Evolutionary conservation across 2,329 filamentous ascomycete species (phyloP).

Genomic region (Aspergillus unguis): DNA sequence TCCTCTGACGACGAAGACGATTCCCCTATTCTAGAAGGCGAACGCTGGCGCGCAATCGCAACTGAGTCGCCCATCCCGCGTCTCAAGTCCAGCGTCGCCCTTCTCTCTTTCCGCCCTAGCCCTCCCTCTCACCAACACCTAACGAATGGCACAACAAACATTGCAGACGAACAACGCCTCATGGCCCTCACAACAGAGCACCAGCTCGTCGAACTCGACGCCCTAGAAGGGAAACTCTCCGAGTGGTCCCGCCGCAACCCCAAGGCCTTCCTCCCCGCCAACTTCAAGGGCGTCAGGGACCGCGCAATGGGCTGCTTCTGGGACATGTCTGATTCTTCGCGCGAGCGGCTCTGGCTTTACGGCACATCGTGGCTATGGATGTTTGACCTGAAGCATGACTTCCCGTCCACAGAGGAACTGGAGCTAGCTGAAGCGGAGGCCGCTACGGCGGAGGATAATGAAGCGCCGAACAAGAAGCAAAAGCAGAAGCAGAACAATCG

Average conservation of each 20-base stretch:
- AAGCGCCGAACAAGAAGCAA: slow-evolving; percentile 18
- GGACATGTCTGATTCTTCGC: slow-evolving; percentile 57
- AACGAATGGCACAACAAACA: slow-evolving; percentile 44
- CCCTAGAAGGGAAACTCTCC: slow-evolving; percentile 70
- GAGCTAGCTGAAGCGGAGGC: slow-evolving; percentile 9
- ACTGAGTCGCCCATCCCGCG: slow-evolving; percentile 66
- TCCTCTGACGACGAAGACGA: slow-evolving; percentile 45
- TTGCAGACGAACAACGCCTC: slow-evolving; percentile 48
- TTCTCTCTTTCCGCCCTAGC: slow-evolving; percentile 64
- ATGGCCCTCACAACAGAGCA: slow-evolving; percentile 62
- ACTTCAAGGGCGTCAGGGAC: slow-evolving; percentile 72
- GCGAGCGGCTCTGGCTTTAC: slow-evolving; percentile 79
- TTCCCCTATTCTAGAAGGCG: slow-evolving; percentile 52
- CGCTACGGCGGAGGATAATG: slow-evolving; percentile 23
- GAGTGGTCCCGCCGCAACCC: slow-evolving; percentile 85
- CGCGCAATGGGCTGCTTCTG: slow-evolving; percentile 80
- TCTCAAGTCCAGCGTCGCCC: slow-evolving; percentile 61
- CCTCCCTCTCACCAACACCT: slow-evolving; percentile 16
- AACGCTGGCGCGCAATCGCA: slow-evolving; percentile 74
- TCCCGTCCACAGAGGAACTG: slow-evolving; percentile 44
- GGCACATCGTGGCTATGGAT: slow-evolving; percentile 85
- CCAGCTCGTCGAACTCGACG: slow-evolving; percentile 74
- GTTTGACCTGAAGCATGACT: slow-evolving; percentile 76
- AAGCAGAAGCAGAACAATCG: slow-evolving; percentile 36
- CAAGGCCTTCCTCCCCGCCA: slow-evolving; percentile 66